Evolutionary conservation across 164 flowering plant genomes (phyloP).

Genomic region (Umbilicus rupestris): DNA sequence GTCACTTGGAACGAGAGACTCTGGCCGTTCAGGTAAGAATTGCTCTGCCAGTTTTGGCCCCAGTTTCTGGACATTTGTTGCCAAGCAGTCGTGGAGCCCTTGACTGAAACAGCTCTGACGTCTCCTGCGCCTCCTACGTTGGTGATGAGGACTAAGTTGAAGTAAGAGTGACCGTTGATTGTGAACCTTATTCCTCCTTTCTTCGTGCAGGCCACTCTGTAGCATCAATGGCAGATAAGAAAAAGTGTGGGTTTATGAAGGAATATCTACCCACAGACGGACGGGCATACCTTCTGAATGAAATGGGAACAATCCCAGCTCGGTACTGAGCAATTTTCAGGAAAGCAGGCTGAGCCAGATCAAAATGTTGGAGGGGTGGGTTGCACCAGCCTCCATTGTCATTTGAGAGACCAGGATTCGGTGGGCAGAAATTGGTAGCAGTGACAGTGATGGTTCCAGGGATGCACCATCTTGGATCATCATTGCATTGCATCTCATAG

Average conservation of each 20-base stretch:
- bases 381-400: slow-evolving; percentile 53
- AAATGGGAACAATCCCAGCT: slow-evolving; percentile 37
- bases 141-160: slow-evolving; percentile 33
- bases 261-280: no score
- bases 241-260: no score
- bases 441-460: slow-evolving; percentile 30
- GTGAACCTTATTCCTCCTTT: slow-evolving; percentile 40
- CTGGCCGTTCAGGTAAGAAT: slow-evolving; percentile 32
- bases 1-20: slow-evolving; percentile 31
- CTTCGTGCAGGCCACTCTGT: slow-evolving; percentile 33
- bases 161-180: slow-evolving; percentile 36
- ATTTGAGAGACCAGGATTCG: slow-evolving; percentile 24
- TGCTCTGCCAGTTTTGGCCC: slow-evolving; percentile 46
- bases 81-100: slow-evolving; percentile 30
- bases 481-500: slow-evolving; percentile 28
- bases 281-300: slow-evolving; percentile 32
- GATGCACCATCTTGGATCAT: slow-evolving; percentile 32
- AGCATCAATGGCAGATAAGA: background rate
- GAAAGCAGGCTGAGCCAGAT: slow-evolving; percentile 41
- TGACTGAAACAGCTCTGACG: slow-evolving; percentile 29
- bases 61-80: slow-evolving; percentile 37
- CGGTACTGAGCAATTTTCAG: slow-evolving; percentile 32
- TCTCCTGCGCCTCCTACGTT: slow-evolving; percentile 42
- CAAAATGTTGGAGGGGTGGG: slow-evolving; percentile 50
- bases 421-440: slow-evolving; percentile 43